These are phyloP conservation scores for Neonectria neomacrospora DNA, from an alignment of 2,329 filamentous ascomycete species.

Conservation along the genomic window DNA sequence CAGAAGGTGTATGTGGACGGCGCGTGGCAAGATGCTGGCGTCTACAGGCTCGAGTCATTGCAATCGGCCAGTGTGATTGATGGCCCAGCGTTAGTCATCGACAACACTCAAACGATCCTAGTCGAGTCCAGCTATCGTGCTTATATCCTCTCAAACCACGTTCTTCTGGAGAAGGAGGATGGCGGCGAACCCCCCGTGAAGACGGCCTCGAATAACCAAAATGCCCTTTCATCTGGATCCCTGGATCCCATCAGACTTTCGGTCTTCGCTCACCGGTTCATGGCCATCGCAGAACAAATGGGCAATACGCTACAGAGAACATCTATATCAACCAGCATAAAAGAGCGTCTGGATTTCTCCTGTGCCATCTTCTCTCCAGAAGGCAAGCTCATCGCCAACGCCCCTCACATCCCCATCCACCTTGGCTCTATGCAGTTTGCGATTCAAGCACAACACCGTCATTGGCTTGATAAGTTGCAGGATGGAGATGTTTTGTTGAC, in stretches of 20 bases:
- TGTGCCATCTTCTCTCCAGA: slow-evolving; percentile 56
- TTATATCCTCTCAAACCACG: slow-evolving; percentile 45
- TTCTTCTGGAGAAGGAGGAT: slow-evolving; percentile 44
- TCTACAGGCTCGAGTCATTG: slow-evolving; percentile 17
- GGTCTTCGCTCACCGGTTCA: slow-evolving; percentile 67
- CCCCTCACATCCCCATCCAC: slow-evolving; percentile 52
- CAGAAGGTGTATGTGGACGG: slow-evolving; percentile 26
- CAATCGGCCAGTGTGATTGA: slow-evolving; percentile 20
- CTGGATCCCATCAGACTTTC: slow-evolving; percentile 62
- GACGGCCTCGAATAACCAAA: background rate
- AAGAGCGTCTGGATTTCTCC: slow-evolving; percentile 56
- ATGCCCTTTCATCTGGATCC: background rate
- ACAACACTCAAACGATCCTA: slow-evolving; percentile 48
- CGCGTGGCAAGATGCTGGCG: slow-evolving; percentile 18
- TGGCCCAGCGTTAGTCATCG: slow-evolving; percentile 49
- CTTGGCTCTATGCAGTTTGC: slow-evolving; percentile 57
- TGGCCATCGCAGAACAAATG: slow-evolving; percentile 70
- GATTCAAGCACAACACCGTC: slow-evolving; percentile 51
- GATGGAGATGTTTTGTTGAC: slow-evolving; percentile 54
- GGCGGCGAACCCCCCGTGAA: background rate
- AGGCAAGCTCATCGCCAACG: slow-evolving; percentile 53
- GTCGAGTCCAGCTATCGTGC: slow-evolving; percentile 44
- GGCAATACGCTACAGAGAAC: slow-evolving; percentile 66
- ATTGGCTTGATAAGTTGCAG: slow-evolving; percentile 48
- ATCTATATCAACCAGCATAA: slow-evolving; percentile 61